A percentile compares a stretch with the other conserved stretches of the same genome.
These are phyloP conservation scores for Tricholoma saponaceum DNA, from an alignment of 768 basidiomycete species.

Conservation along the genomic window DNA sequence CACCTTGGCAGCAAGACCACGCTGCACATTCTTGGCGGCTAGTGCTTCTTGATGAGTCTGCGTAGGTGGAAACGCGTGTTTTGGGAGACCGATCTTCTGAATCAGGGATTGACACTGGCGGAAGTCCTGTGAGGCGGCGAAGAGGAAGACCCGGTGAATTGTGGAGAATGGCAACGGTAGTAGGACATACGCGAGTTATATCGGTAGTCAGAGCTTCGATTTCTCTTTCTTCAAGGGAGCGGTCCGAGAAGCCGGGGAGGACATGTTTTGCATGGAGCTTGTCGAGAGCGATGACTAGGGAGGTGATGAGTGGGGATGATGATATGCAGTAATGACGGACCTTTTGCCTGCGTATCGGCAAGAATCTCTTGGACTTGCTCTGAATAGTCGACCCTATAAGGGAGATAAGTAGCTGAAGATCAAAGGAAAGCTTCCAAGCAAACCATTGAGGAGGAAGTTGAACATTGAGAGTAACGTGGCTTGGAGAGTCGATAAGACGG, in stretches of 20 bases:
- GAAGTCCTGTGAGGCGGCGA: conserved; percentile 58
- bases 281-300: conserved; percentile 79
- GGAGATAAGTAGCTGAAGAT: conserved; percentile 15
- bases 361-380: conserved; percentile 87
- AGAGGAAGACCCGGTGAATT: background rate
- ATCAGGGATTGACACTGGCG: conserved; percentile 62
- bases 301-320: conserved; percentile 13
- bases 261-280: conserved; percentile 96
- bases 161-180: background rate
- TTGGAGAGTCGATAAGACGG: conserved; percentile 54
- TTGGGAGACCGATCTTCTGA: conserved; percentile 62
- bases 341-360: conserved; percentile 64
- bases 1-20: conserved; percentile 92
- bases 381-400: conserved; percentile 81
- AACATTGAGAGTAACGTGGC: conserved; percentile 47
- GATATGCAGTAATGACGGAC: conserved; percentile 41
- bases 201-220: conserved; percentile 83
- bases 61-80: conserved; percentile 64
- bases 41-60: conserved; percentile 45
- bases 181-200: conserved; percentile 74
- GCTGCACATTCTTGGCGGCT: conserved; percentile 91
- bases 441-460: conserved; percentile 89
- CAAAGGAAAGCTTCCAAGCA: conserved; percentile 17
- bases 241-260: conserved; percentile 95
- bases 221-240: conserved; percentile 88